Percentiles rank a stretch among this genome's conserved stretches.
Conservation (phyloP, 108 stramenopile genomes). For the Mayamaea pseudoterrestris region DNA sequence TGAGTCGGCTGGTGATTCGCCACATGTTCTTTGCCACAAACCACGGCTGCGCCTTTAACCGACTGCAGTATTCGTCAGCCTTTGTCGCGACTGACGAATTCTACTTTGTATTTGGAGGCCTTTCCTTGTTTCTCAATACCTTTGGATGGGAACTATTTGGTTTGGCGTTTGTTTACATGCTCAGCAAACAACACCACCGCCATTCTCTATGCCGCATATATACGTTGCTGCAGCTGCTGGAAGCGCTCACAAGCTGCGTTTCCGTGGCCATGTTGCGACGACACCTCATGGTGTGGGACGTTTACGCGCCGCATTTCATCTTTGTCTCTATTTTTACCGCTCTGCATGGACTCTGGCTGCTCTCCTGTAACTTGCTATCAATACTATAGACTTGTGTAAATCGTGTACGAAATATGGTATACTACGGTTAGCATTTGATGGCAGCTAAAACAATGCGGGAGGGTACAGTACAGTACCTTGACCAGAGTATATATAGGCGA, state of each 20-base stretch:
- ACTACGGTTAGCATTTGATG: no score
- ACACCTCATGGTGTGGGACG: conserved; percentile 83
- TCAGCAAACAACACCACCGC: conserved; percentile 2
- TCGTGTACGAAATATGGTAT: no score
- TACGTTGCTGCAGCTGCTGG: conserved; percentile 48
- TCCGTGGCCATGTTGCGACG: conserved; percentile 66
- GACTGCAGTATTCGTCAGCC: conserved; percentile 69
- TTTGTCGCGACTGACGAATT: conserved; percentile 71
- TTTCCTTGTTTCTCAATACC: conserved; percentile 69
- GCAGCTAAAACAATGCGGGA: no score
- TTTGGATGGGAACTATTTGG: conserved; percentile 80
- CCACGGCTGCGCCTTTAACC: conserved; percentile 73
- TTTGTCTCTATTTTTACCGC: conserved; percentile 53
- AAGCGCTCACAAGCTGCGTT: conserved; percentile 50
- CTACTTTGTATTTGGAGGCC: conserved; percentile 46
- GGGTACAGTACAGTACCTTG: no score
- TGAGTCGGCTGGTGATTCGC: conserved; percentile 27
- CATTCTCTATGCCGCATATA: conserved; percentile 47
- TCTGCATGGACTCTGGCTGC: conserved; percentile 20
- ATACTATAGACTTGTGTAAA: no score
- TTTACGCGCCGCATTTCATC: conserved; percentile 76
- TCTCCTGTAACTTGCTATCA: neutral
- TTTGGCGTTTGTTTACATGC: conserved; percentile 25
- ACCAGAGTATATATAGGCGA: no score
- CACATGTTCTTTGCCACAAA: conserved; percentile 72